A percentile compares a stretch with the other conserved stretches of the same genome.
phyloP scores from a whole-genome alignment of 208 protist genomes.

The Zelonia costaricensis region DNA sequence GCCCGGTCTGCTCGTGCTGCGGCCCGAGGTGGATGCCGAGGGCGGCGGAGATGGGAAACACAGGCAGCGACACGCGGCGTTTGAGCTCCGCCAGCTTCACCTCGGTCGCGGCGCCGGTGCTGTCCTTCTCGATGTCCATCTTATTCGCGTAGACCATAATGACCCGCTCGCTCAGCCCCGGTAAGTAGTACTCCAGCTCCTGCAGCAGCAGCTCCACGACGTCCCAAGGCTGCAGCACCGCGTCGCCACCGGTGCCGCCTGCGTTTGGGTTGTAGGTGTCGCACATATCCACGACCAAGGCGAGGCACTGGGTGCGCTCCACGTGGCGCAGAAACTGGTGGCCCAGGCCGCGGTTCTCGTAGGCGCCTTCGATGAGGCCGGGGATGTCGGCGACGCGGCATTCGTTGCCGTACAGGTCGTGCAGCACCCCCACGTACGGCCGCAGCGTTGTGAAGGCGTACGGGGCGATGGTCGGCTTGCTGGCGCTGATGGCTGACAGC shows the following conservation, averaged over 20 bases:
- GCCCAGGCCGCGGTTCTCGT: conserved; percentile 86
- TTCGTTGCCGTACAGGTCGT: conserved; percentile 82
- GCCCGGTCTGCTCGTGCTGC: conserved; percentile 48
- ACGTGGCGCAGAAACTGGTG: conserved; percentile 93
- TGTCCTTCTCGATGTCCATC: conserved; percentile 85
- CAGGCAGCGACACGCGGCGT: conserved; percentile 59
- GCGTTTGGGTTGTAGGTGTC: conserved; percentile 55
- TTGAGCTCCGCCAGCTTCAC: conserved; percentile 73
- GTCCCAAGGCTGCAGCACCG: conserved; percentile 77
- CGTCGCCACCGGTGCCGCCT: not conserved
- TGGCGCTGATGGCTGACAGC: conserved; percentile 84
- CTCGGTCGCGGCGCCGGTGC: conserved; percentile 32
- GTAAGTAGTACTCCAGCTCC: conserved; percentile 90
- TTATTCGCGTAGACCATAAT: conserved; percentile 92
- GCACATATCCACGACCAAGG: conserved; percentile 91
- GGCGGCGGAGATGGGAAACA: conserved; percentile 91
- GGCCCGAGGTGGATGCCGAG: conserved; percentile 64
- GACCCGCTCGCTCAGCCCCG: conserved; percentile 61
- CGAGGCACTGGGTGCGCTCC: conserved; percentile 86
- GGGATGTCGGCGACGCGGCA: conserved; percentile 91
- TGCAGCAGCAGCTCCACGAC: conserved; percentile 72
- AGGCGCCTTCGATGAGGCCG: conserved; percentile 91
- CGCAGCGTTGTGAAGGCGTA: conserved; percentile 93
- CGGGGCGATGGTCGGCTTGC: conserved; percentile 82
- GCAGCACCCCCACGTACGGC: conserved; percentile 87